Evolutionary conservation across 23 red algal species (phyloP).

Genomic region (Pyropia yezoensis): DNA sequence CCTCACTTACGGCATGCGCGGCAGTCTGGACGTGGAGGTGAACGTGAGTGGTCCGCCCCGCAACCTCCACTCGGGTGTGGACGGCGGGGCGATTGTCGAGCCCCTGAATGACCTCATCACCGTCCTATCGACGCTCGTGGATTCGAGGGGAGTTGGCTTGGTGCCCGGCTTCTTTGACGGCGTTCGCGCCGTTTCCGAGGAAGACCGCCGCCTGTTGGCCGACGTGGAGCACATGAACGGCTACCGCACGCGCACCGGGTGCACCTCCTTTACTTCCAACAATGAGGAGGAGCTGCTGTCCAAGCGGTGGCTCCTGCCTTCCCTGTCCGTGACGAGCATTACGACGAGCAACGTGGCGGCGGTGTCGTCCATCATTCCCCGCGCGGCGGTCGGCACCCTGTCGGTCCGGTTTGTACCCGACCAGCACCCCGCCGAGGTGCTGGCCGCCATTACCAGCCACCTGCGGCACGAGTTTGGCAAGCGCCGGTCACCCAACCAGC

Average conservation of each 20-base stretch:
- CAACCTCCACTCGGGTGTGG: slow-evolving; percentile 81
- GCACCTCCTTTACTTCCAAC: slow-evolving; percentile 26
- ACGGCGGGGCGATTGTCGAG: slow-evolving; percentile 76
- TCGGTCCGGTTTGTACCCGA: slow-evolving; percentile 90
- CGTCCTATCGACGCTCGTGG: slow-evolving; percentile 46
- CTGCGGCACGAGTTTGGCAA: slow-evolving; percentile 54
- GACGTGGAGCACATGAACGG: slow-evolving; percentile 36
- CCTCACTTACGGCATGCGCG: slow-evolving; percentile 89
- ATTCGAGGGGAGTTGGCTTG: slow-evolving; percentile 31
- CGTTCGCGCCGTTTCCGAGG: slow-evolving; percentile 19
- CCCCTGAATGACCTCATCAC: slow-evolving; percentile 71
- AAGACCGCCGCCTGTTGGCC: slow-evolving; percentile 19
- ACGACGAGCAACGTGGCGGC: slow-evolving; percentile 49
- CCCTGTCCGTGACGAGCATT: slow-evolving; percentile 45
- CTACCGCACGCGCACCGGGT: slow-evolving; percentile 47
- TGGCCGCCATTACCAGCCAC: slow-evolving; percentile 25
- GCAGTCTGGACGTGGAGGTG: slow-evolving; percentile 56
- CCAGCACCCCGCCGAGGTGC: slow-evolving; percentile 69
- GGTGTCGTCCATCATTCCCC: slow-evolving; percentile 55
- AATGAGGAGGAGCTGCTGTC: slow-evolving; percentile 28
- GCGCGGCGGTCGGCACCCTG: slow-evolving; percentile 28
- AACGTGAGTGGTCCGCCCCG: slow-evolving; percentile 47
- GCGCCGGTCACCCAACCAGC: slow-evolving; percentile 62
- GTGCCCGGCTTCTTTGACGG: slow-evolving; percentile 75
- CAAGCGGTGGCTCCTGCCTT: slow-evolving; percentile 44